Base-by-base conservation (phyloP, 2,329 filamentous ascomycete genomes). In the Onygena corvina region DNA sequence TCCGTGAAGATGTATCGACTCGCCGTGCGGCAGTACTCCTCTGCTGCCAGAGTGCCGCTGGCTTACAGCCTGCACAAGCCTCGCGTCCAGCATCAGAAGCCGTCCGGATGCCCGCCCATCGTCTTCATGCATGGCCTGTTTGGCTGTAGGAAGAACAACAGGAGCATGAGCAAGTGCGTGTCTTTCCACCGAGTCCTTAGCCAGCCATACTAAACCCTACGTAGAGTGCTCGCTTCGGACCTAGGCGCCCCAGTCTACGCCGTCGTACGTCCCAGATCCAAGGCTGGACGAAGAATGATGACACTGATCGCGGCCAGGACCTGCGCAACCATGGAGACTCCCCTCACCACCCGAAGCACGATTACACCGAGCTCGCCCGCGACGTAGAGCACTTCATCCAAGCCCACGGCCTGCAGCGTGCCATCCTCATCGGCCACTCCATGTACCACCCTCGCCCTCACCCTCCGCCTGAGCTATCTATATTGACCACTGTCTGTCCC, bases 351-450 rank as follows among this genome's bases (percentile, higher is more conserved):
- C 53, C 49, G 0, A 52, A 50, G 16, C 57, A 59, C 20, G 49
- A 55, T 30, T 59, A 59, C 29, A 51, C 50, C 48, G 57, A 58
- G 31, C 53, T 59, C 49, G 57, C 57, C n/a, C 50, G 55, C 18
- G 57, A 59, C 27, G 56, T 59, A 35, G 53, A 57, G 29, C 46
- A 34, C 2, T 59, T 59, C 18, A 57, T 59, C 18, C 36, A 50
- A 21, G 48, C 50, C 2, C 56, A 58, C 34, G 8, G 34, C 14
- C 45, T 59, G 12, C 44, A 48, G 14, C 27, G 30, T 18, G 44
- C 54, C 23, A 50, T 34, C 33, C 27, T 50, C 6, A 33, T 50
- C 20, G 49, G 49, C 27, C 49, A 50, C 21, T 50, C 49, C 16
- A 50, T 50, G 49, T 50, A 42, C 14, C n/a, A 18, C 23, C 16